A percentile compares a stretch with the other conserved stretches of the same genome.
Evolutionary conservation across 2,329 filamentous ascomycete species (phyloP).

Genomic region (Ophiostoma ips): DNA sequence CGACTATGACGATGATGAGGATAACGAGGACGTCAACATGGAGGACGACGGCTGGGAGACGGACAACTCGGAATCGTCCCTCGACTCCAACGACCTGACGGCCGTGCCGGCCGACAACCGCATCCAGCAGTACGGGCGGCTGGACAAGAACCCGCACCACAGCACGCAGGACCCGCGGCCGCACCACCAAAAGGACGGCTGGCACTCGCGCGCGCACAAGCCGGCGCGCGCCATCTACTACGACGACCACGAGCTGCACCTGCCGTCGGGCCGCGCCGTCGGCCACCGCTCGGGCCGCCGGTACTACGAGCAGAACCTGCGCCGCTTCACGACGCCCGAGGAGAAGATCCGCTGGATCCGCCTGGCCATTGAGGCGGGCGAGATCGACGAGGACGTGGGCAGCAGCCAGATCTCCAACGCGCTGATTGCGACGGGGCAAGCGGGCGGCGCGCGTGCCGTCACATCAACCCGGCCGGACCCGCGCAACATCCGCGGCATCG

Average conservation of each 20-base stretch:
- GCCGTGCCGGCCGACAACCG: slow-evolving; percentile 63
- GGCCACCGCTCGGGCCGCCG: slow-evolving; percentile 77
- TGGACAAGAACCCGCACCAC: slow-evolving; percentile 63
- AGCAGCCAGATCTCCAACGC: neutral
- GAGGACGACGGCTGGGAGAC: slow-evolving; percentile 88
- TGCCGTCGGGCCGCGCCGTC: slow-evolving; percentile 77
- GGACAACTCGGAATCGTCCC: slow-evolving; percentile 76
- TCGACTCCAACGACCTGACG: slow-evolving; percentile 73
- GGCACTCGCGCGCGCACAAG: slow-evolving; percentile 71
- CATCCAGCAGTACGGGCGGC: slow-evolving; percentile 56
- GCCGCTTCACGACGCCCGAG: slow-evolving; percentile 64
- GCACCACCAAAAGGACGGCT: slow-evolving; percentile 63
- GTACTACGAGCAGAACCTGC: slow-evolving; percentile 88
- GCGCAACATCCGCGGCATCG: slow-evolving; percentile 9
- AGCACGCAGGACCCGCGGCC: slow-evolving; percentile 54
- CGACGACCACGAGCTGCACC: slow-evolving; percentile 85
- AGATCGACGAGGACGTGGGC: slow-evolving; percentile 1
- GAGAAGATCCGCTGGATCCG: slow-evolving; percentile 30
- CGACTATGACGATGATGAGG: slow-evolving; percentile 32
- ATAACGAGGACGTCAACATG: slow-evolving; percentile 29
- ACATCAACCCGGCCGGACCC: slow-evolving; percentile 7
- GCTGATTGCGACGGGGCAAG: neutral
- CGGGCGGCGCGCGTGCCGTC: neutral
- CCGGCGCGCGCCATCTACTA: slow-evolving; percentile 66
- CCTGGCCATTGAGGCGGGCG: slow-evolving; percentile 12